These are phyloP conservation scores for Fusarium sambucinum DNA, from an alignment of 2,329 filamentous ascomycete genomes.

Conservation along the genomic window DNA sequence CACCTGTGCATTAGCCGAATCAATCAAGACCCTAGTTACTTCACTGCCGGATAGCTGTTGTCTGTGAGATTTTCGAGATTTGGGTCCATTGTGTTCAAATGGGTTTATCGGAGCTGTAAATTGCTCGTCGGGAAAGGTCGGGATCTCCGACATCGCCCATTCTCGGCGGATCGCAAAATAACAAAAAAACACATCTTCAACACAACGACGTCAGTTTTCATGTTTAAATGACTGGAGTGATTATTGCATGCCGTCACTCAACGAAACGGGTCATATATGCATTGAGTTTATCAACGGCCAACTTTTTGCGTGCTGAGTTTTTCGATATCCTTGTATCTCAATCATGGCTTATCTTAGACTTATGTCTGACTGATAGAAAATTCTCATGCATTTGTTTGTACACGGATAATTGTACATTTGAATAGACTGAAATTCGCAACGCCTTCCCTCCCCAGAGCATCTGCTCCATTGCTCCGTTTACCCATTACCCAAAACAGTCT, in stretches of 20 bases:
- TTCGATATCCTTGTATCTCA: background rate
- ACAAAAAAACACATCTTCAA: slow-evolving; percentile 32
- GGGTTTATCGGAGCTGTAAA: slow-evolving; percentile 41
- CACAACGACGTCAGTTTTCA: slow-evolving; percentile 8
- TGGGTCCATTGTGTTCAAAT: slow-evolving; percentile 38
- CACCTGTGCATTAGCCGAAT: slow-evolving; percentile 73
- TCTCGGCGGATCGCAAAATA: slow-evolving; percentile 30
- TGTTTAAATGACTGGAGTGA: background rate
- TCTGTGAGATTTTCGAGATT: slow-evolving; percentile 39
- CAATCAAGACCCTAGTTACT: slow-evolving; percentile 55
- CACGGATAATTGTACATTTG: slow-evolving; percentile 31
- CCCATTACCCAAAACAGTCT: slow-evolving; percentile 20
- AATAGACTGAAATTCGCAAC: slow-evolving; percentile 36
- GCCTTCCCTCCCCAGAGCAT: slow-evolving; percentile 35
- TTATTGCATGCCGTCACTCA: background rate
- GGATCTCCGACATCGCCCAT: slow-evolving; percentile 43
- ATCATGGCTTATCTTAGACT: background rate
- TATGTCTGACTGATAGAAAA: slow-evolving; percentile 12
- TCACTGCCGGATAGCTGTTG: slow-evolving; percentile 35
- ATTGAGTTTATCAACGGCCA: background rate
- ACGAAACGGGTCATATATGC: background rate
- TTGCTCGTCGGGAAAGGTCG: slow-evolving; percentile 46
- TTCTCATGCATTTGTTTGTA: slow-evolving; percentile 23
- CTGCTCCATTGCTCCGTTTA: slow-evolving; percentile 18
- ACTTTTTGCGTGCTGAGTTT: too few species aligned